phyloP scores from a whole-genome alignment of 2,329 filamentous ascomycete species.

The Pseudogymnoascus sp. region DNA sequence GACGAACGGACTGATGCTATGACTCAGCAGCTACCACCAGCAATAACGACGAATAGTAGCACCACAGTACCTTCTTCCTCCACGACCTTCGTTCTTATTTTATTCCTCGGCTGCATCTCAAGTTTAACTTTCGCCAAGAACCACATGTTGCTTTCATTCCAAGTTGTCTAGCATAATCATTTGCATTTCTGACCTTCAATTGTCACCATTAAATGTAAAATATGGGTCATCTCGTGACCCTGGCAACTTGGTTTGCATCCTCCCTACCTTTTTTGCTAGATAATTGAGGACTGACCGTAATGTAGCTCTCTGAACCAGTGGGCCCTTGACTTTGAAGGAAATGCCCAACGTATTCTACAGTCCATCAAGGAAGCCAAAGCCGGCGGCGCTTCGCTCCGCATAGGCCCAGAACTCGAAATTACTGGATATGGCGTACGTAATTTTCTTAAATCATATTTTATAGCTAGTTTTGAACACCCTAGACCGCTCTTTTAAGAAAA shows the following conservation, averaged over 20 bases:
- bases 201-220: neutral
- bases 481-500: too few species aligned
- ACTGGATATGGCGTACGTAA: conserved; percentile 13
- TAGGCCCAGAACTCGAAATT: conserved; percentile 38
- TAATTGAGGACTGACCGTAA: neutral
- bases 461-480: too few species aligned
- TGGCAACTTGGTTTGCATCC: conserved; percentile 29
- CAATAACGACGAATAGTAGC: too few species aligned
- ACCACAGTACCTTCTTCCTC: too few species aligned
- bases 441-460: too few species aligned
- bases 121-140: neutral
- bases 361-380: conserved; percentile 47
- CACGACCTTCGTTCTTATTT: neutral
- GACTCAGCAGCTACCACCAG: neutral
- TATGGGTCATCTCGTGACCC: conserved; percentile 33
- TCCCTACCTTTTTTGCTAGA: neutral
- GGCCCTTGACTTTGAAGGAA: conserved; percentile 52
- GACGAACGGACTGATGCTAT: neutral
- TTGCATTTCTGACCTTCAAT: neutral
- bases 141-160: neutral
- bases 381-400: conserved; percentile 44
- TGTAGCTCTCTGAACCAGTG: conserved; percentile 34
- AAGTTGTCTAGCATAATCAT: neutral
- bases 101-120: neutral
- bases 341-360: conserved; percentile 49